A percentile compares a stretch with the other conserved stretches of the same genome.
Evolutionary conservation across 1,284 basidiomycete species (phyloP).

Genomic region (Schizophyllum commune): DNA sequence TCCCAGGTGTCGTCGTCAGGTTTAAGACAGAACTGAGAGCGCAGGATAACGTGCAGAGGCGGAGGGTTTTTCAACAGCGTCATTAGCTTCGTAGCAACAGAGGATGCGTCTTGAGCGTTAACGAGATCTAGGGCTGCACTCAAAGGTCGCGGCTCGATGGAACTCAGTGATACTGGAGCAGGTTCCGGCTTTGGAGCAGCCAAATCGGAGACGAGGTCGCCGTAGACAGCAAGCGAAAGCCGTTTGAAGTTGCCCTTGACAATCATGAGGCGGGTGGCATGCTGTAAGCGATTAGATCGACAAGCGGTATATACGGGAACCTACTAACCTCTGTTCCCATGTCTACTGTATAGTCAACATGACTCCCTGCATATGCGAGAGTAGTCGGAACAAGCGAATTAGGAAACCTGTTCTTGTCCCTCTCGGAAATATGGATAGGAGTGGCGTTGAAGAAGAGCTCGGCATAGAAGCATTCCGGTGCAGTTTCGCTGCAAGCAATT

Average conservation of each 20-base stretch:
- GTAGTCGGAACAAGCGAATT: constrained; percentile 69
- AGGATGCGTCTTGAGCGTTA: constrained; percentile 49
- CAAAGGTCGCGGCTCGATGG: constrained; percentile 32
- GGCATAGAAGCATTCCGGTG: constrained; percentile 63
- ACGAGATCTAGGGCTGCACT: constrained; percentile 50
- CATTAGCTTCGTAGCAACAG: constrained; percentile 52
- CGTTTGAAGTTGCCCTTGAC: constrained; percentile 61
- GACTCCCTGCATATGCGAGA: constrained; percentile 63
- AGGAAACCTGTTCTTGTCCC: constrained; percentile 46
- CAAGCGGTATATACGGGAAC: background rate
- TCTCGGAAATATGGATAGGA: constrained; percentile 29
- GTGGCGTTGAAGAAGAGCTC: constrained; percentile 66
- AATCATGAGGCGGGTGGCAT: constrained; percentile 71
- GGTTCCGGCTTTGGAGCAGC: constrained; percentile 18
- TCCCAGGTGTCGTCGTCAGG: constrained; percentile 72
- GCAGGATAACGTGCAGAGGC: constrained; percentile 50
- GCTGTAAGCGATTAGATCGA: constrained; percentile 30
- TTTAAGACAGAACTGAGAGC: constrained; percentile 70
- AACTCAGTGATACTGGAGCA: constrained; percentile 31
- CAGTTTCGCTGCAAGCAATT: constrained; percentile 43
- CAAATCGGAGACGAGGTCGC: constrained; percentile 38
- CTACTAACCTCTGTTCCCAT: constrained; percentile 55
- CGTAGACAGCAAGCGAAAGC: constrained; percentile 65
- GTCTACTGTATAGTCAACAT: constrained; percentile 58
- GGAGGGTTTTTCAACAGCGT: constrained; percentile 52